phyloP scores from a whole-genome alignment of 345 rosid species.

The Psidium guajava region DNA sequence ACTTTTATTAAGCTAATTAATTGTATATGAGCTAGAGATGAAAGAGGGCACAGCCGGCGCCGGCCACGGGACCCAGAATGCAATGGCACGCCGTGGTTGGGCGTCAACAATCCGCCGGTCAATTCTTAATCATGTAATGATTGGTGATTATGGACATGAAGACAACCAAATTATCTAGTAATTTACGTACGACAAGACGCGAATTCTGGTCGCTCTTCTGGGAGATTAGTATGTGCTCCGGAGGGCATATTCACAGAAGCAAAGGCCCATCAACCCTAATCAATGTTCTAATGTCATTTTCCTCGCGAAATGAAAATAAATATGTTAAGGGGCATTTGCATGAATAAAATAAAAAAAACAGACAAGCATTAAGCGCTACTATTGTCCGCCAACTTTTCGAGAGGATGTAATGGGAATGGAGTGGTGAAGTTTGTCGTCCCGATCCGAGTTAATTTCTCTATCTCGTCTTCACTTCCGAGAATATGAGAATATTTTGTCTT shows the following conservation, averaged over 20 bases:
- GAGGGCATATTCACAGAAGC: neutral
- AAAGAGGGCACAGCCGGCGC: slow-evolving; percentile 24
- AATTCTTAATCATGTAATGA: slow-evolving; percentile 10
- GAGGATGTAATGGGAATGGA: neutral
- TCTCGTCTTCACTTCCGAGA: neutral
- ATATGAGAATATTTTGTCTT: neutral
- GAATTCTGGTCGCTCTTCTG: neutral
- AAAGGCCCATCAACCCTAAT: neutral
- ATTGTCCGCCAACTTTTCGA: neutral
- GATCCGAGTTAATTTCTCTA: neutral
- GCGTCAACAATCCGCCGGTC: slow-evolving; percentile 42
- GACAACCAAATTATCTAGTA: slow-evolving; percentile 20
- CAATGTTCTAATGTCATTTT: neutral
- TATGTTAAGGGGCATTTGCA: neutral
- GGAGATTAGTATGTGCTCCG: neutral
- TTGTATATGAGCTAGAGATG: neutral
- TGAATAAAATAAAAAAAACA: neutral
- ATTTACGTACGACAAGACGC: slow-evolving; percentile 4
- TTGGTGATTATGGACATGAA: slow-evolving; percentile 24
- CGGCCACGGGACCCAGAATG: slow-evolving; percentile 26
- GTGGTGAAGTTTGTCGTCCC: neutral
- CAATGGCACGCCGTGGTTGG: slow-evolving; percentile 9
- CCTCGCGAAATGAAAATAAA: neutral
- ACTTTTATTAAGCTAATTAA: neutral
- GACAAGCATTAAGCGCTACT: neutral